These are phyloP conservation scores for Teunomyces tritomae DNA, from an alignment of 805 yeast genomes.

Conservation along the genomic window DNA sequence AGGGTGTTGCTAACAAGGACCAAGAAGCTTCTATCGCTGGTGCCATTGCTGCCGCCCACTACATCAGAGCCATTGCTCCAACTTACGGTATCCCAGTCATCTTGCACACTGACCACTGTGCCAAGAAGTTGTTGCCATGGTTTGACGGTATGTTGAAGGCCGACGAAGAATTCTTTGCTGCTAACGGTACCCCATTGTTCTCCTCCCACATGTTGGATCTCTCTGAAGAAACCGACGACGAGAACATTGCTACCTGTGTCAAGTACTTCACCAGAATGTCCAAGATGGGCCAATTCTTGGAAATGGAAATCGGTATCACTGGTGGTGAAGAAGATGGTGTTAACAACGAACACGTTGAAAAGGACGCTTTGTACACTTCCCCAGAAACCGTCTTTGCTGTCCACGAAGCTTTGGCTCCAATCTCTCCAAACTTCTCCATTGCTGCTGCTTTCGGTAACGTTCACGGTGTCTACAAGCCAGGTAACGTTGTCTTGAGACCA, in stretches of 20 bases:
- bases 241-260: constrained; percentile 91
- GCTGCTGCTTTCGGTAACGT: constrained; percentile 99
- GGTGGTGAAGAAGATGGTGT: constrained; percentile 99
- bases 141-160: constrained; percentile 97
- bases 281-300: constrained; percentile 95
- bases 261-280: constrained; percentile 93
- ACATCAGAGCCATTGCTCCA: constrained; percentile 95
- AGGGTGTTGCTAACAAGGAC: constrained; percentile 92
- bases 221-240: constrained; percentile 94
- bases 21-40: constrained; percentile 95
- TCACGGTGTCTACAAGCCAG: constrained; percentile 99
- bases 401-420: constrained; percentile 82
- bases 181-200: constrained; percentile 91
- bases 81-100: constrained; percentile 94
- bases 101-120: constrained; percentile 98
- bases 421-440: constrained; percentile 97
- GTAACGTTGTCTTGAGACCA: constrained; percentile 93
- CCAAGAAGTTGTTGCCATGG: constrained; percentile 97
- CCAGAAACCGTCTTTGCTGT: constrained; percentile 94
- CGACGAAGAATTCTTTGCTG: constrained; percentile 87
- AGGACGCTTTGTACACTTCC: constrained; percentile 85
- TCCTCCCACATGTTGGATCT: constrained; percentile 99
- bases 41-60: constrained; percentile 96
- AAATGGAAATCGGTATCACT: constrained; percentile 99
- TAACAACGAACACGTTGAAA: constrained; percentile 90